Evolutionary conservation across 1,284 basidiomycete species (phyloP).

Genomic region (Somion occarium): DNA sequence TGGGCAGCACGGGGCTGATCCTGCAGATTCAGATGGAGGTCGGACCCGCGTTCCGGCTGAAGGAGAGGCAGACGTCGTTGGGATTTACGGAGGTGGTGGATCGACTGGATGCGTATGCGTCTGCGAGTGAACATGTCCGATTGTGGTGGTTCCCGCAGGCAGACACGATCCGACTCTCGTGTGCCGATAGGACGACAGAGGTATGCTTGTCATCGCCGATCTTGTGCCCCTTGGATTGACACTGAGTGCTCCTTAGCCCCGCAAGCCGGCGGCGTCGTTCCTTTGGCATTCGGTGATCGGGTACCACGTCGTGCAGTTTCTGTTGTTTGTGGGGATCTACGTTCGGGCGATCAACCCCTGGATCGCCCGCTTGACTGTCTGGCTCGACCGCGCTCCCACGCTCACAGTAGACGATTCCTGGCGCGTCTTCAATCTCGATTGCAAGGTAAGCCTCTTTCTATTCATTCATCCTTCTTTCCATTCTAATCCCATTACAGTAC

Average conservation of each 20-base stretch:
- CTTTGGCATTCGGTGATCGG: constrained; percentile 67
- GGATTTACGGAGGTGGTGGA: constrained; percentile 61
- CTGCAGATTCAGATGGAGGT: constrained; percentile 76
- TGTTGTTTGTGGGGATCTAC: constrained; percentile 70
- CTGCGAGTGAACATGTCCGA: constrained; percentile 80
- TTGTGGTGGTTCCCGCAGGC: constrained; percentile 94
- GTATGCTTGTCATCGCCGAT: constrained; percentile 37
- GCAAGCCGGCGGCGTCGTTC: constrained; percentile 52
- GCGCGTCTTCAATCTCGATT: constrained; percentile 82
- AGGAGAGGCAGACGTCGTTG: constrained; percentile 70
- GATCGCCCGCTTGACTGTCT: constrained; percentile 52
- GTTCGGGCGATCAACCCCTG: constrained; percentile 49
- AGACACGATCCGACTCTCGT: constrained; percentile 68
- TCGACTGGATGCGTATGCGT: constrained; percentile 52
- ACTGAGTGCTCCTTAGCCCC: constrained; percentile 32
- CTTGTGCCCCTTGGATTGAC: background rate
- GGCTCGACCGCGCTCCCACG: constrained; percentile 49
- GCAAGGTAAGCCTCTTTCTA: constrained; percentile 48
- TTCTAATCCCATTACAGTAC: constrained; percentile 43
- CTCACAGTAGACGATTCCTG: constrained; percentile 69
- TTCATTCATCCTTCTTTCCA: constrained; percentile 6
- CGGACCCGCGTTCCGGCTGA: constrained; percentile 80
- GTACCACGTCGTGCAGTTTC: constrained; percentile 74
- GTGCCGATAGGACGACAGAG: constrained; percentile 73
- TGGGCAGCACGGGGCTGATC: constrained; percentile 93